A percentile compares a stretch with the other conserved stretches of the same genome.
Evolutionary conservation across 1,139 yeast genomes (phyloP).

Genomic region (Candida sojae): DNA sequence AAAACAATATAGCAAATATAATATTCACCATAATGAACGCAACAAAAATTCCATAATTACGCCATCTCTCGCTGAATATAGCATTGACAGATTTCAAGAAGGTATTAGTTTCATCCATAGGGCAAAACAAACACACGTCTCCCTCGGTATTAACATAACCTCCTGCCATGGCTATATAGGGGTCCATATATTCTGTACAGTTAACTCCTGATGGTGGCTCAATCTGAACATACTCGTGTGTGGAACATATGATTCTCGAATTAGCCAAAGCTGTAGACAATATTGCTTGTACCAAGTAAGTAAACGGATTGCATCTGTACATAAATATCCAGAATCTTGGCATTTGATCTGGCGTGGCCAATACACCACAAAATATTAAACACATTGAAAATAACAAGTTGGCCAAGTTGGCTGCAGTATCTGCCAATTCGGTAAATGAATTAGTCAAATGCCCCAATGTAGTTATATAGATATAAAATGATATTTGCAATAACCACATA

Average conservation of each 20-base stretch:
- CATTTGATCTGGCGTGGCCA: constrained; percentile 24
- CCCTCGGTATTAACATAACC: constrained; percentile 39
- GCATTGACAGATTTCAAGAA: constrained; percentile 50
- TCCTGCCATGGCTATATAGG: constrained; percentile 47
- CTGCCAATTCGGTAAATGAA: constrained; percentile 39
- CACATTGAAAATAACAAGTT: constrained; percentile 32
- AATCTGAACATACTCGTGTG: constrained; percentile 27
- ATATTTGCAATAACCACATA: constrained; percentile 44
- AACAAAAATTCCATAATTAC: constrained; percentile 65
- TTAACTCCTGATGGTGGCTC: constrained; percentile 49
- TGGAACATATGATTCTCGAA: constrained; percentile 25
- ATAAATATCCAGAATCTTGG: constrained; percentile 54
- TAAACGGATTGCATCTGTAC: constrained; percentile 68
- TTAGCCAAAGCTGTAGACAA: constrained; percentile 28
- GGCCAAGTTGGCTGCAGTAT: constrained; percentile 40
- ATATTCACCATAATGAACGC: constrained; percentile 54
- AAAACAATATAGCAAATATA: constrained; percentile 52
- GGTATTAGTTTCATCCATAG: constrained; percentile 48
- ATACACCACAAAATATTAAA: constrained; percentile 39
- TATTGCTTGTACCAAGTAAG: constrained; percentile 49
- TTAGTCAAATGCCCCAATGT: constrained; percentile 41
- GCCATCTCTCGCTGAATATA: constrained; percentile 55
- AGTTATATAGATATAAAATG: constrained; percentile 33
- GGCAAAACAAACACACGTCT: constrained; percentile 53
- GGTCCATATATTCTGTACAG: constrained; percentile 53